These are phyloP conservation scores for Elaphomyces granulatus DNA, from an alignment of 495 filamentous ascomycete species.

Conservation along the genomic window DNA sequence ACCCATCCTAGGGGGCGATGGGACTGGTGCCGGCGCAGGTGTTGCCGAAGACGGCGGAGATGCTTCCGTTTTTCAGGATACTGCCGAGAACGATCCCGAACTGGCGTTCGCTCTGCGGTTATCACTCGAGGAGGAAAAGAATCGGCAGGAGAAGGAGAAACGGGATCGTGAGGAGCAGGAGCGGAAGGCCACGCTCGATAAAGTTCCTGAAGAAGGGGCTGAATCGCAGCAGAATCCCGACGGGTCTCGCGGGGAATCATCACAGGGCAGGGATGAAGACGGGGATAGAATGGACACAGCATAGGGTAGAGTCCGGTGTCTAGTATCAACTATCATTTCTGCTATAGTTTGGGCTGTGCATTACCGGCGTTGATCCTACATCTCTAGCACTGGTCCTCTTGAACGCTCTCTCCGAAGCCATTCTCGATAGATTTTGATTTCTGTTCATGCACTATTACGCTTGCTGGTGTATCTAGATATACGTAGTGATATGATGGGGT, in stretches of 20 bases:
- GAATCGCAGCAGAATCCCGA: constrained; percentile 46
- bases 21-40: constrained; percentile 32
- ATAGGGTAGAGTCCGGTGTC: constrained; percentile 10
- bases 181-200: constrained; percentile 52
- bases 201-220: constrained; percentile 72
- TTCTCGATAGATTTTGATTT: too few species aligned
- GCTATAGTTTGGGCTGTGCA: constrained; percentile 19
- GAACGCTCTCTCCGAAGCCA: too few species aligned
- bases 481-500: too few species aligned
- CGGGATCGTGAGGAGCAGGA: constrained; percentile 62
- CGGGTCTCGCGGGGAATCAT: constrained; percentile 43
- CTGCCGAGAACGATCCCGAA: constrained; percentile 69
- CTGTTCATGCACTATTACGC: too few species aligned
- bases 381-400: too few species aligned
- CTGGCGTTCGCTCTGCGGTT: constrained; percentile 89
- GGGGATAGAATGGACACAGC: constrained; percentile 63
- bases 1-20: constrained; percentile 74
- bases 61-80: constrained; percentile 41
- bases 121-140: constrained; percentile 97
- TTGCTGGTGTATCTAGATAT: too few species aligned
- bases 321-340: not conserved
- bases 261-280: constrained; percentile 47
- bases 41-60: constrained; percentile 46
- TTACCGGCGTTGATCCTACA: constrained; percentile 38
- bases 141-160: constrained; percentile 70